Evolutionary conservation across 192 early-diverging fungal species (phyloP).

Genomic region (Spinellus fusiger): DNA sequence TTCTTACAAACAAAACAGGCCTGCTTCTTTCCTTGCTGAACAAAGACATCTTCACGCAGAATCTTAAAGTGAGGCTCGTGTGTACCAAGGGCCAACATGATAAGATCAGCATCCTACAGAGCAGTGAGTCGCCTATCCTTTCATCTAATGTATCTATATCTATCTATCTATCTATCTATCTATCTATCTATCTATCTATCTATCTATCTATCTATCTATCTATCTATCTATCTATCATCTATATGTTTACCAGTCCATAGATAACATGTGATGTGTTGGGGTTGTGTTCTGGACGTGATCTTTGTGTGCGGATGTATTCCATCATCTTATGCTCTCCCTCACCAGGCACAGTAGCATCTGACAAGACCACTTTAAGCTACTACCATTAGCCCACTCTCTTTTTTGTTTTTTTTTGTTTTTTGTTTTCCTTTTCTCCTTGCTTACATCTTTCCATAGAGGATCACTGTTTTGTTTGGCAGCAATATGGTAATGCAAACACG

Average conservation of each 20-base stretch:
- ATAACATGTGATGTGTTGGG: conserved; percentile 94
- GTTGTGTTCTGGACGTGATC: conserved; percentile 71
- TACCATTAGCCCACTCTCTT: background rate
- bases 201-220: background rate
- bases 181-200: no score
- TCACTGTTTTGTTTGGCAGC: conserved; percentile 83
- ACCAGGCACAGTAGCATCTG: conserved; percentile 93
- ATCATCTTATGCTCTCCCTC: conserved; percentile 99
- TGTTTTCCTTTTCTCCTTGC: background rate
- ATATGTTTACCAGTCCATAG: conserved; percentile 64
- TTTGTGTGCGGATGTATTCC: conserved; percentile 87
- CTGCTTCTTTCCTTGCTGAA: conserved; percentile 64
- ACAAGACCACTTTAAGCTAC: conserved; percentile 79
- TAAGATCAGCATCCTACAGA: conserved; percentile 87
- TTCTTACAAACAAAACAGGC: conserved; percentile 60
- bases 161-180: background rate
- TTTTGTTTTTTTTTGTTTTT: background rate
- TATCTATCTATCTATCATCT: background rate
- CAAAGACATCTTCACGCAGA: conserved; percentile 91
- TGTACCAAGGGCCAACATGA: conserved; percentile 92
- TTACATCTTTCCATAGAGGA: conserved; percentile 73
- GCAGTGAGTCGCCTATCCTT: background rate
- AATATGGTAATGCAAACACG: conserved; percentile 83
- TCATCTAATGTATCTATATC: background rate
- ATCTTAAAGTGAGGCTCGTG: conserved; percentile 98